phyloP scores from a whole-genome alignment of 1,139 yeast species.

The Meyerozyma athensensis region DNA sequence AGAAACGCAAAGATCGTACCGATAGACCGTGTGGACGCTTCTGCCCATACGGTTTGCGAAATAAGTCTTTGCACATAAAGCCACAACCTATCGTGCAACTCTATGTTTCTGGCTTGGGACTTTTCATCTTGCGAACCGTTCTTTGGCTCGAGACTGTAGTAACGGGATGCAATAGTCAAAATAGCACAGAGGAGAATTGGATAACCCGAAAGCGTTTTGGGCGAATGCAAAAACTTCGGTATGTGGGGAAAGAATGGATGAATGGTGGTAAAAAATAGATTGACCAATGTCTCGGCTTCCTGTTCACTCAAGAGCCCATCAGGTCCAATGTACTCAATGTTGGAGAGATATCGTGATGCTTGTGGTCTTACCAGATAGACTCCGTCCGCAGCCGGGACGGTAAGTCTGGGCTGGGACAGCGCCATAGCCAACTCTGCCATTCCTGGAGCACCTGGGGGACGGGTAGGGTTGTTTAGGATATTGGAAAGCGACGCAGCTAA shows the following conservation, averaged over 20 bases:
- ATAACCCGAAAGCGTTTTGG: slow-evolving; percentile 64
- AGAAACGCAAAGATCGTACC: slow-evolving; percentile 84
- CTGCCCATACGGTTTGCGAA: slow-evolving; percentile 92
- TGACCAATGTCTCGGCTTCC: slow-evolving; percentile 63
- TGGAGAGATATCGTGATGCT: slow-evolving; percentile 48
- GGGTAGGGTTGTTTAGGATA: slow-evolving; percentile 1
- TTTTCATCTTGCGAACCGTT: slow-evolving; percentile 17
- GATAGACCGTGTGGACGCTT: slow-evolving; percentile 79
- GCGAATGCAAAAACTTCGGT: slow-evolving; percentile 66
- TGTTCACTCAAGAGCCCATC: slow-evolving; percentile 56
- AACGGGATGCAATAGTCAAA: slow-evolving; percentile 73
- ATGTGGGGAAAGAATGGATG: slow-evolving; percentile 89
- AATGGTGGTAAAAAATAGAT: slow-evolving; percentile 68
- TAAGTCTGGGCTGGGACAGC: slow-evolving; percentile 14
- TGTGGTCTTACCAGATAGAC: slow-evolving; percentile 49
- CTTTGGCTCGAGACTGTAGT: slow-evolving; percentile 50
- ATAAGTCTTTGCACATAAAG: slow-evolving; percentile 74
- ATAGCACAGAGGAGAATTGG: slow-evolving; percentile 80
- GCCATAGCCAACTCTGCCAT: neutral
- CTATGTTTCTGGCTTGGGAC: slow-evolving; percentile 45
- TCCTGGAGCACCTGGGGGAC: neutral
- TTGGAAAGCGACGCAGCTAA: neutral
- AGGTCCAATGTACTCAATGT: slow-evolving; percentile 64
- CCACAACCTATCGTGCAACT: slow-evolving; percentile 78
- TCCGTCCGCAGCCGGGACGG: slow-evolving; percentile 45